Evolutionary conservation across 768 basidiomycete species (phyloP), one percentile per base, ranked within the genome.

Genomic region (Pluteus cervinus): DNA sequence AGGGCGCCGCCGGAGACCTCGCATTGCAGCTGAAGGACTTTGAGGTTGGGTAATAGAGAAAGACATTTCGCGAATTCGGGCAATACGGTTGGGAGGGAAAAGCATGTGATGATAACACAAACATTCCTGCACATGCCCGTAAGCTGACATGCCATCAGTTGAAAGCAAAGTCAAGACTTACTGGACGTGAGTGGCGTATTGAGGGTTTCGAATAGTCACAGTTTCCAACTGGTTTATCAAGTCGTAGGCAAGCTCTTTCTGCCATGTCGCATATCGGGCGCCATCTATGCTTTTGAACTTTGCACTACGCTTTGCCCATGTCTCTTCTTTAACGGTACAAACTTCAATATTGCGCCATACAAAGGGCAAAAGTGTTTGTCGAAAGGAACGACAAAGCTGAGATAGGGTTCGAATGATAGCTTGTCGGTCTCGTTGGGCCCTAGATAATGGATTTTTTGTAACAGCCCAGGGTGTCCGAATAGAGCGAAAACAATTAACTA

Each of bases 31-130:
- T 51, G 49, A 8, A 58, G 21, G 23, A 51, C 54, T 16, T 53
- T 37, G 5, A 57, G 46, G 22, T 53, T 54, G 16, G 44, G 44
- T n/a, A 56, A 45, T 22, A 52, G 35, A 1, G 48, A 25, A 5
- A 55, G 46, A 29, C 50, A 53, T 22, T 44, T 36, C 14, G 45
- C 47, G 14, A 56, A 39, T 30, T 64, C 58, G 5, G 21, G 12
- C 5, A 50, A 18, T 7, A 53, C 38, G 7, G 39, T 42, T 36
- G 50, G 50, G 20, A 18, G 5, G 17, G 26, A 14, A 28, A 7
- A 14, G 25, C 10, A 2, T 5, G 16, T 3, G 5, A 2, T 41
- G 8, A 35, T 17, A 8, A 3, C 16, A 22, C n/a, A 24, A 22
- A 33, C 18, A 22, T 12, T 20, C n/a, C 52, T 53, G 20, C n/a